phyloP scores from a whole-genome alignment of 2,329 filamentous ascomycete species.

The Fusarium pseudocircinatum region DNA sequence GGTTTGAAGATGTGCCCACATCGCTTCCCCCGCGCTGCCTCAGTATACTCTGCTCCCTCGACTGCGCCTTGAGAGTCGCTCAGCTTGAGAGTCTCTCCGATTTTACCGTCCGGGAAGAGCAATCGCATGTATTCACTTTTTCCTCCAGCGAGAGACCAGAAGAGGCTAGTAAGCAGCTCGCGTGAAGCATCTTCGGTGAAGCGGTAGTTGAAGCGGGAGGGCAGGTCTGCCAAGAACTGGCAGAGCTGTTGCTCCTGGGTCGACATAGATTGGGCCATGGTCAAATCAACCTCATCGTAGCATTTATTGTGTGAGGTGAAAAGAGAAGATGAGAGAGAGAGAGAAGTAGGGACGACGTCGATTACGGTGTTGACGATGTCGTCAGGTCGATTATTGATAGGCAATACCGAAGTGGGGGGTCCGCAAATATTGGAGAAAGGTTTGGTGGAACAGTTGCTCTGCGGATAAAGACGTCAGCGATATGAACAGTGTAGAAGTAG shows the following conservation, averaged over 20 bases:
- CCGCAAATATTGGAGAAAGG: conserved; percentile 36
- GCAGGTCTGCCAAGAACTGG: conserved; percentile 81
- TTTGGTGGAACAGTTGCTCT: conserved; percentile 33
- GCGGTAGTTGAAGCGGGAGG: conserved; percentile 75
- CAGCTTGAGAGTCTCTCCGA: conserved; percentile 76
- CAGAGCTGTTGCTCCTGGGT: conserved; percentile 85
- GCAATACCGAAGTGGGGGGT: conserved; percentile 23
- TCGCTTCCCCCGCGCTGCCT: conserved; percentile 88
- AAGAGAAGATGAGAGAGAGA: conserved; percentile 6
- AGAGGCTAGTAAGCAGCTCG: conserved; percentile 81
- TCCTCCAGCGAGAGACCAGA: conserved; percentile 84
- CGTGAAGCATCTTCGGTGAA: conserved; percentile 77
- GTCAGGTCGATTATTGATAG: conserved; percentile 32
- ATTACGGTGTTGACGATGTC: conserved; percentile 39
- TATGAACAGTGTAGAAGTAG: neutral
- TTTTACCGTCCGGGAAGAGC: conserved; percentile 82
- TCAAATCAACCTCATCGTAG: conserved; percentile 45
- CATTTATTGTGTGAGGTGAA: conserved; percentile 1
- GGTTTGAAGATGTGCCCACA: conserved; percentile 98
- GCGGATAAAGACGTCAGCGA: conserved; percentile 31
- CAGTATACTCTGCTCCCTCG: conserved; percentile 94
- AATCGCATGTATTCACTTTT: conserved; percentile 77
- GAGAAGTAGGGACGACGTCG: conserved; percentile 2
- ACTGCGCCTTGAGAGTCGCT: conserved; percentile 89
- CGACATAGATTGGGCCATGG: conserved; percentile 65